Evolutionary conservation across 768 basidiomycete genomes (phyloP), one percentile per base, ranked within the genome.

Genomic region (Trametes gibbosa): DNA sequence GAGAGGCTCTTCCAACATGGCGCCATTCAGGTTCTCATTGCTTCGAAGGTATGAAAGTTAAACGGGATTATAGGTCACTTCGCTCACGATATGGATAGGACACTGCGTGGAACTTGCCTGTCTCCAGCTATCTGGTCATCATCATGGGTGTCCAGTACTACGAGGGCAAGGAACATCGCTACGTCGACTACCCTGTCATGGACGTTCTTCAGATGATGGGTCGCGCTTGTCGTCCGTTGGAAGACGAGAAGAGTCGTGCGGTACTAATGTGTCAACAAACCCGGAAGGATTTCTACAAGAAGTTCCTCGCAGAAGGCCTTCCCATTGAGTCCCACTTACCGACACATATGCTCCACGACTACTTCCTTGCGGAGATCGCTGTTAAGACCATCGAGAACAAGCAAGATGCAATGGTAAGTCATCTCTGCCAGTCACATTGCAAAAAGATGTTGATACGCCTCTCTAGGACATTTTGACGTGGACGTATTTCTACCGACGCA

Each of bases 181-280:
- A 99, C 65, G 81, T 95, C 64, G 97, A 98, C 73, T 98, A 98
- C 70, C 95, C 96, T 3, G 94, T 99, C 58, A 96, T 96, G 83
- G 96, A 98, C 66, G 91, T 99, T 6, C 82, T 98, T 1, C 97
- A 98, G 70, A 98, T 99, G 96, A 96, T 98, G 87, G 97, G 96
- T 42, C 84, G 87, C n/a, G 97, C 97, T 0, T 98, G 95, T 71
- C 87, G 95, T 16, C 96, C 97, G 7, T 72, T 76, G 40, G 85
- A 93, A 65, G 97, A 98, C 65, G 86, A 89, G 2, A 86, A 89
- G 58, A 95, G 92, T 65, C 89, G 94, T 14, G 98, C 96, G 67
- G 89, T 99, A 2, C 77, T 98, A 37, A 98, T 99, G 95, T 94
- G 92, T 68, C 96, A 98, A 67, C 92, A 96, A 73, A 96, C 93